phyloP scores from a whole-genome alignment of 106 monocot species.

The Dioscorea alata region DNA sequence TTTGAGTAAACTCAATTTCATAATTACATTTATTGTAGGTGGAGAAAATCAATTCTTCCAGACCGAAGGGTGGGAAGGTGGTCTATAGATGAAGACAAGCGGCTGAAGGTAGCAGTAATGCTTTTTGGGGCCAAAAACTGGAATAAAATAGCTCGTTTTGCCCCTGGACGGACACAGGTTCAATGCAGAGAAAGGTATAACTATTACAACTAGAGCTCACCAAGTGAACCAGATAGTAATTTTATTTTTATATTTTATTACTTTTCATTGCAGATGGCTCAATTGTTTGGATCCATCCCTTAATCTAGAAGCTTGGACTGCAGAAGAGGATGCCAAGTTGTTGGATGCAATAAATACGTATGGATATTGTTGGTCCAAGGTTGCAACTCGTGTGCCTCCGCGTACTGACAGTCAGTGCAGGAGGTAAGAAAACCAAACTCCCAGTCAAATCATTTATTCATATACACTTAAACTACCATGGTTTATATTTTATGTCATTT shows the following conservation, averaged over 20 bases:
- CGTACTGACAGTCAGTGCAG: slow-evolving; percentile 92
- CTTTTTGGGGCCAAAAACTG: slow-evolving; percentile 90
- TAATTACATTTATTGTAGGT: slow-evolving; percentile 37
- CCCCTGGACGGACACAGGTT: slow-evolving; percentile 73
- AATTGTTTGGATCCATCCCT: slow-evolving; percentile 91
- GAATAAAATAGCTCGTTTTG: slow-evolving; percentile 74
- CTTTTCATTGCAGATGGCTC: slow-evolving; percentile 57
- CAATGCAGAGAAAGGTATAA: slow-evolving; percentile 90
- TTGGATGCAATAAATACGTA: slow-evolving; percentile 47
- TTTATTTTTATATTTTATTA: not conserved
- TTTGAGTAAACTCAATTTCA: slow-evolving; percentile 1
- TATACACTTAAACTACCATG: not conserved
- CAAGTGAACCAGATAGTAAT: not conserved
- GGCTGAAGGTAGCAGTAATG: slow-evolving; percentile 79
- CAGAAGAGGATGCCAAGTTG: slow-evolving; percentile 84
- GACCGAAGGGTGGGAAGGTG: slow-evolving; percentile 80
- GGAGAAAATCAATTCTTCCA: slow-evolving; percentile 75
- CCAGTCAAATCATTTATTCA: too few relatives aligned
- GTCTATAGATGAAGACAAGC: slow-evolving; percentile 92
- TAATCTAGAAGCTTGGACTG: slow-evolving; percentile 64
- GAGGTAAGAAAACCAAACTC: slow-evolving; percentile 38
- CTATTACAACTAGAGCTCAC: not conserved
- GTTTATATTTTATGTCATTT: not conserved
- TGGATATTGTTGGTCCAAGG: slow-evolving; percentile 81
- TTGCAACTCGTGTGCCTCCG: slow-evolving; percentile 57